Conservation (phyloP, 179 eudicot genomes). For the Corrigiola litoralis region DNA sequence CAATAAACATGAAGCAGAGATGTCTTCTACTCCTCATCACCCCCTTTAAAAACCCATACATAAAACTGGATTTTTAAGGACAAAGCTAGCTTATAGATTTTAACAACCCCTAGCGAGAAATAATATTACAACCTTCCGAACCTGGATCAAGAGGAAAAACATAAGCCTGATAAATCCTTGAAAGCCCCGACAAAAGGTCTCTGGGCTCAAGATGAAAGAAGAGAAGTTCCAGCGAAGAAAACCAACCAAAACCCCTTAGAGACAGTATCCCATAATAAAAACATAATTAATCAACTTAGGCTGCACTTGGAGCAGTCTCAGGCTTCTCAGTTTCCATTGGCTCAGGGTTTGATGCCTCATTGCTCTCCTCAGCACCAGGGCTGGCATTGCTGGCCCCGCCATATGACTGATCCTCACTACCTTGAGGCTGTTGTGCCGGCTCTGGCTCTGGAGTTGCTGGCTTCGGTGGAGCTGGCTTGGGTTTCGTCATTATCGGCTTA, state of each 20-base stretch:
- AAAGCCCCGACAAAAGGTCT: constrained; percentile 2
- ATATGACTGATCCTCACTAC: constrained; percentile 33
- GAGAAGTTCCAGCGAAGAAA: neutral
- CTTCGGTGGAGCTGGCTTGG: constrained; percentile 63
- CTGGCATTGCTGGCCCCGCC: constrained; percentile 25
- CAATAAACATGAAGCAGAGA: neutral
- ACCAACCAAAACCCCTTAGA: neutral
- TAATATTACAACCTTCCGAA: constrained; percentile 24
- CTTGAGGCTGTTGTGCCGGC: constrained; percentile 33
- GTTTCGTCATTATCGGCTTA: constrained; percentile 68
- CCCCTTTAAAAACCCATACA: constrained; percentile 15
- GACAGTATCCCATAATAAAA: neutral
- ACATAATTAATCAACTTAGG: constrained; percentile 11
- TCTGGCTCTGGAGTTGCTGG: constrained; percentile 47
- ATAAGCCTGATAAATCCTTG: neutral
- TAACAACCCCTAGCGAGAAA: neutral
- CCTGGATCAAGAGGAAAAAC: constrained; percentile 14
- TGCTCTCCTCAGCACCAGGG: constrained; percentile 22
- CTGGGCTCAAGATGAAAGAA: neutral
- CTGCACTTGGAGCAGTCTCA: constrained; percentile 19
- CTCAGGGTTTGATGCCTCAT: constrained; percentile 16
- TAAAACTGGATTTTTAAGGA: constrained; percentile 28
- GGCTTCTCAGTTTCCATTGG: constrained; percentile 36
- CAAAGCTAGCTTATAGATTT: neutral
- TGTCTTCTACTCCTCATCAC: constrained; percentile 9